phyloP scores from a whole-genome alignment of 805 yeast species.

The Monosporozyma siamensis region DNA sequence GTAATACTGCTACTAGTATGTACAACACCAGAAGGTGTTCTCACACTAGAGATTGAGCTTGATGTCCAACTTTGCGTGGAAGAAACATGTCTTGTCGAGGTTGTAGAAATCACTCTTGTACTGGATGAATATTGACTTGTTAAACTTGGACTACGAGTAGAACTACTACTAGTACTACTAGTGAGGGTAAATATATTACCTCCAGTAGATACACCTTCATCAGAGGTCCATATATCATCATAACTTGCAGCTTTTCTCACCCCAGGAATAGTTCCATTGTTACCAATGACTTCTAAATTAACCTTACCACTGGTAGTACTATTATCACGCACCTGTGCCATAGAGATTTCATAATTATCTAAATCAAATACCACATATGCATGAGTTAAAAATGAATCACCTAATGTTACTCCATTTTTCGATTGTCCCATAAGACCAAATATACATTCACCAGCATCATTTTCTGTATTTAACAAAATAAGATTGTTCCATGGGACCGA shows the following conservation, averaged over 20 bases:
- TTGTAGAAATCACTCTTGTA: too few species aligned
- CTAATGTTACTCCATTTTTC: constrained; percentile 33
- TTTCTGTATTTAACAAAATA: constrained; percentile 19
- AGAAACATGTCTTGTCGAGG: too few species aligned
- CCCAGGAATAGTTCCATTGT: constrained; percentile 33
- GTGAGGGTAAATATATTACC: constrained; percentile 24
- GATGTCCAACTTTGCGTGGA: too few species aligned
- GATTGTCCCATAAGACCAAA: constrained; percentile 32
- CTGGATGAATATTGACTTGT: too few species aligned
- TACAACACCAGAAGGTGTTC: too few species aligned
- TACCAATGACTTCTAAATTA: constrained; percentile 18
- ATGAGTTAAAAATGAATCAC: constrained; percentile 48
- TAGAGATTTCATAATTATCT: constrained; percentile 45
- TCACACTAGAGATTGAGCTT: too few species aligned
- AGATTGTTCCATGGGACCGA: constrained; percentile 37
- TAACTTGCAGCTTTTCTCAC: constrained; percentile 41
- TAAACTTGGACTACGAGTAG: too few species aligned
- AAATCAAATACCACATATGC: constrained; percentile 60
- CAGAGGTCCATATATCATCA: constrained; percentile 36
- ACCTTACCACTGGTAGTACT: constrained; percentile 10
- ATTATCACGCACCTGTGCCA: constrained; percentile 36
- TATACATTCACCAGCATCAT: constrained; percentile 30
- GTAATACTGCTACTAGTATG: too few species aligned
- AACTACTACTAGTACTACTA: not conserved
- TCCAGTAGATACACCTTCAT: constrained; percentile 18